Percentiles rank a stretch among this genome's conserved stretches.
Conservation (phyloP, 257 asterid genomes). For the Ehretia macrophylla region DNA sequence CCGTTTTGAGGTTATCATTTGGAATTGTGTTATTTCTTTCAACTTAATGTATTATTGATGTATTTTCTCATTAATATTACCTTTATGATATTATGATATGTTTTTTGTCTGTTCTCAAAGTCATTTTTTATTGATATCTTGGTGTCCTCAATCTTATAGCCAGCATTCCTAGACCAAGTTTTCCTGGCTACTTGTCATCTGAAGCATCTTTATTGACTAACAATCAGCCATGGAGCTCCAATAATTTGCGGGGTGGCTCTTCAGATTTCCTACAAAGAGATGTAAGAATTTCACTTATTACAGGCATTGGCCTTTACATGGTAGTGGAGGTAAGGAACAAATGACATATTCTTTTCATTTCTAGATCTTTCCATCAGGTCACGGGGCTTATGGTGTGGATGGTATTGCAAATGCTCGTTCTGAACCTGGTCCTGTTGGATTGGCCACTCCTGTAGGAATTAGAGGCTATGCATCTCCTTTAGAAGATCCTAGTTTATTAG, state of each 20-base stretch:
- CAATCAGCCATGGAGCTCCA: conserved; percentile 37
- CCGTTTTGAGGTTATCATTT: no score
- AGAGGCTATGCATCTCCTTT: conserved; percentile 43
- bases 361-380: conserved; percentile 45
- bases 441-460: conserved; percentile 36
- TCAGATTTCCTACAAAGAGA: conserved; percentile 42
- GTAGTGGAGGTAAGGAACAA: conserved; percentile 6
- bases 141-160: conserved; percentile 16
- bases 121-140: background rate
- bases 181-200: conserved; percentile 53
- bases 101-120: no score
- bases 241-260: conserved; percentile 28
- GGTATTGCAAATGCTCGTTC: conserved; percentile 28
- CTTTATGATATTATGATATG: no score
- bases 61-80: no score
- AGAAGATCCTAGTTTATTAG: conserved; percentile 42
- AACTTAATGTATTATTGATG: no score
- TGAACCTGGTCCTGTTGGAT: conserved; percentile 41
- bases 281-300: conserved; percentile 38
- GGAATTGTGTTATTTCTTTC: no score
- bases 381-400: conserved; percentile 37
- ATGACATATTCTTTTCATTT: conserved; percentile 6
- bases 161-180: conserved; percentile 30
- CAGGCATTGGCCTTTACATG: conserved; percentile 8
- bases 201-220: conserved; percentile 42